Percentiles rank a stretch among this genome's conserved stretches.
Evolutionary conservation across 2,329 filamentous ascomycete species (phyloP).

Genomic region (Aspergillus carbonarius): DNA sequence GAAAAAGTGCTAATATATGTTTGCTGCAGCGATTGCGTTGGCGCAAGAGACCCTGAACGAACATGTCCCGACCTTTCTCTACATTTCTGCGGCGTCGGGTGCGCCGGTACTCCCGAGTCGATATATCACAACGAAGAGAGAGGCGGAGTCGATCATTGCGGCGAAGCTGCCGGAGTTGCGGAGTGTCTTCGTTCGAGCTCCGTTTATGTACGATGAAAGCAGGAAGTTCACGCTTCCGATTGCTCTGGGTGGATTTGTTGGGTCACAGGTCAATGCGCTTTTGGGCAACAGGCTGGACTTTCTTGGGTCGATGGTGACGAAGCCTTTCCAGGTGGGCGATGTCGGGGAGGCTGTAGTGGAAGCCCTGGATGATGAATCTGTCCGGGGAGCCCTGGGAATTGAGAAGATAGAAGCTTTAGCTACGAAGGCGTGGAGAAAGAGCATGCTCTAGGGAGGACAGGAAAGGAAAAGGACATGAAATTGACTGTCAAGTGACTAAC

Average conservation of each 20-base stretch:
- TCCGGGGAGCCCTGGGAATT: constrained; percentile 74
- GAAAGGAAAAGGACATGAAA: background rate
- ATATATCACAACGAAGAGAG: constrained; percentile 89
- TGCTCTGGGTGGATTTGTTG: constrained; percentile 72
- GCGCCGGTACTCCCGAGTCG: constrained; percentile 79
- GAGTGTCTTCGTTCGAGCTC: constrained; percentile 77
- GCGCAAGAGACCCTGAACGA: constrained; percentile 71
- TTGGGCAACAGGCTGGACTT: constrained; percentile 75
- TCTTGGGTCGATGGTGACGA: constrained; percentile 78
- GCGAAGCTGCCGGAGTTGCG: constrained; percentile 72
- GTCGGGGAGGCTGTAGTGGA: constrained; percentile 91
- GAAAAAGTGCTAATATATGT: background rate
- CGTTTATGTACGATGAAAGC: constrained; percentile 85
- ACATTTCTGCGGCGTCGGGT: constrained; percentile 83
- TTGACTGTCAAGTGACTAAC: background rate
- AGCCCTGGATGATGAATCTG: constrained; percentile 70
- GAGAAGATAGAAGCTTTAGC: constrained; percentile 79
- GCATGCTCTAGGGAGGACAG: constrained; percentile 66
- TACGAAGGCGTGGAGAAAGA: constrained; percentile 80
- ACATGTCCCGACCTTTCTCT: constrained; percentile 71
- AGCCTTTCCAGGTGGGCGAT: constrained; percentile 81
- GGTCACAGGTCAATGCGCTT: constrained; percentile 72
- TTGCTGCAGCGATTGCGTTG: constrained; percentile 69
- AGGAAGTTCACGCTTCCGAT: constrained; percentile 80
- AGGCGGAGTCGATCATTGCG: constrained; percentile 77